Conservation (phyloP, 2,329 filamentous ascomycete genomes). For the Microcyclospora pomicola region DNA sequence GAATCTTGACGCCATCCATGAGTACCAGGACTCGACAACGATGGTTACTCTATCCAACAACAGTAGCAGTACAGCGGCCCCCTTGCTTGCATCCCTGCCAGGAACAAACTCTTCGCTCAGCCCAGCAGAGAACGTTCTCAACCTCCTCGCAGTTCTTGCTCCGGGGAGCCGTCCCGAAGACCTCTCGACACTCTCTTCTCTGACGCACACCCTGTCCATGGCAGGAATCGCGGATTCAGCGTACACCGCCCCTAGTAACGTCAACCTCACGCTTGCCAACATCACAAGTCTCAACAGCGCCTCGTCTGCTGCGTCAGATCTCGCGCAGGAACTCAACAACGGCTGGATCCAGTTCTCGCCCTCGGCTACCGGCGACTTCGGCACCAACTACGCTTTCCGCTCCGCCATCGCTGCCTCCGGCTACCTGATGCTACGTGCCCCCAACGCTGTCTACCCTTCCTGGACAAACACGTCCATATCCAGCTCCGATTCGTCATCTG, state of each 20-base stretch:
- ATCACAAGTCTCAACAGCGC: conserved; percentile 2
- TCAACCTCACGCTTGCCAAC: conserved; percentile 4
- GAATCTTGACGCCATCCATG: conserved; percentile 5
- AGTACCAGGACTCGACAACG: conserved; percentile 3
- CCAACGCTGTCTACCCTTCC: conserved; percentile 8
- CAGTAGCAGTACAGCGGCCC: not conserved
- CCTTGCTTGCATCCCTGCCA: conserved; percentile 1
- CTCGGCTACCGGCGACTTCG: conserved; percentile 5
- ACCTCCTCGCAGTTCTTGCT: conserved; percentile 3
- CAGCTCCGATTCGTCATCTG: not conserved
- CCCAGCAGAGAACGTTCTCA: conserved; percentile 6
- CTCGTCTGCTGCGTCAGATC: not conserved
- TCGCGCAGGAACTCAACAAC: conserved; percentile 4
- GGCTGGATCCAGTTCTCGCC: conserved; percentile 5
- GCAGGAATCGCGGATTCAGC: conserved; percentile 4
- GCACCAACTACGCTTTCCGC: conserved; percentile 6
- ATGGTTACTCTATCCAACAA: not conserved
- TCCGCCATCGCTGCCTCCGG: conserved; percentile 3
- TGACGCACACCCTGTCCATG: too few relatives aligned
- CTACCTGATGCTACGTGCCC: conserved; percentile 6
- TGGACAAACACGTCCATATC: conserved; percentile 4
- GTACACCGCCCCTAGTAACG: conserved; percentile 1
- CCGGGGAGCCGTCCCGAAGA: not conserved
- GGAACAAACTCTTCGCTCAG: not conserved
- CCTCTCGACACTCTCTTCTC: not conserved